Conservation (phyloP, 352 stramenopile genomes). For the Globisporangium iwayamae region DNA sequence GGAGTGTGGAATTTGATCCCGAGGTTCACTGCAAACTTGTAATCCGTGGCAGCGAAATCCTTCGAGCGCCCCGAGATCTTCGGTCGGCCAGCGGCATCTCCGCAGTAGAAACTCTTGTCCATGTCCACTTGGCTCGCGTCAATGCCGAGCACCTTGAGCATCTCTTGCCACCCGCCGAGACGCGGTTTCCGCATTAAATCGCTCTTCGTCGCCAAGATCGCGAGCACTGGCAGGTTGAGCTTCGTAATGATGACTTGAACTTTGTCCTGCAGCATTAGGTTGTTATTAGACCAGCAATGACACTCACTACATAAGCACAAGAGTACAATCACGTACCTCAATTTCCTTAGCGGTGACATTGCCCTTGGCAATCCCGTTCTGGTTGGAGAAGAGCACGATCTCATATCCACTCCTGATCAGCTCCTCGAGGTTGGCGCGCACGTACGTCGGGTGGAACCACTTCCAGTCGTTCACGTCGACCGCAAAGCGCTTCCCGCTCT, state of each 20-base stretch:
- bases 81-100: constrained; percentile 73
- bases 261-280: constrained; percentile 42
- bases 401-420: constrained; percentile 45
- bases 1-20: constrained; percentile 77
- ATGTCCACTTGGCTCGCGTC: constrained; percentile 33
- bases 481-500: constrained; percentile 81
- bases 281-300: background rate
- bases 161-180: constrained; percentile 56
- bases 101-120: constrained; percentile 73
- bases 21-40: constrained; percentile 89
- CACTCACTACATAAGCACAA: background rate
- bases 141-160: constrained; percentile 31
- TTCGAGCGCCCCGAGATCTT: constrained; percentile 66
- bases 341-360: constrained; percentile 57
- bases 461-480: constrained; percentile 71
- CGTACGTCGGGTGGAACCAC: constrained; percentile 58
- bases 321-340: constrained; percentile 29
- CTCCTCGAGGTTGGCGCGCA: constrained; percentile 44
- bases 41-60: constrained; percentile 84
- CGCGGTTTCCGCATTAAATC: constrained; percentile 82
- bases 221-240: constrained; percentile 65
- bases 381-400: constrained; percentile 80
- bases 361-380: constrained; percentile 79
- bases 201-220: constrained; percentile 66
- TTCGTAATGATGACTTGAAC: constrained; percentile 55